Percentiles rank a stretch among this genome's conserved stretches.
These are phyloP conservation scores for Penicillium canescens DNA, from an alignment of 495 filamentous ascomycete genomes.

Conservation along the genomic window DNA sequence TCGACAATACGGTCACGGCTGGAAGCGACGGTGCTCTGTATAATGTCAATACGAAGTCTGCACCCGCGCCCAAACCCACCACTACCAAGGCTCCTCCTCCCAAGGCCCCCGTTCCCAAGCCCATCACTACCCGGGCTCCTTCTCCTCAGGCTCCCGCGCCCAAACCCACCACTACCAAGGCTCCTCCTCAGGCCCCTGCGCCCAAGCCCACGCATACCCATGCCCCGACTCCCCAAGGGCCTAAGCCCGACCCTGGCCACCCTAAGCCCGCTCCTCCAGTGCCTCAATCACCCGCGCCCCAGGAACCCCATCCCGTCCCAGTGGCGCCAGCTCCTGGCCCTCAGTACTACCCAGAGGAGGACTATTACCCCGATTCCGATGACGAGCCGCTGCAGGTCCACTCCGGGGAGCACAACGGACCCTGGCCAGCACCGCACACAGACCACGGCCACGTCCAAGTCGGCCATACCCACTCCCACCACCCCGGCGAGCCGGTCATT, in stretches of 20 bases:
- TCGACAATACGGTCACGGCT: conserved; percentile 10
- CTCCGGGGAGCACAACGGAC: neutral
- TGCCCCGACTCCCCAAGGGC: neutral
- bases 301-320: too few relatives aligned
- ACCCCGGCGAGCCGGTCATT: too few relatives aligned
- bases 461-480: neutral
- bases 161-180: neutral
- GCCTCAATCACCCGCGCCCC: too few relatives aligned
- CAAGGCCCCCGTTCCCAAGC: conserved; percentile 1
- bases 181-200: neutral
- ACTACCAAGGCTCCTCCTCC: neutral
- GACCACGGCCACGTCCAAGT: neutral
- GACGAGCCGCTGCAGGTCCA: neutral
- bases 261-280: neutral
- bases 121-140: conserved; percentile 6
- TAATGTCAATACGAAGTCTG: neutral
- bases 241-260: too few relatives aligned
- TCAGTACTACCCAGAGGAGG: too few relatives aligned
- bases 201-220: neutral
- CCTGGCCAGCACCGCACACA: neutral
- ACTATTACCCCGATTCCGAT: too few relatives aligned
- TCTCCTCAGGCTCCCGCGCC: neutral
- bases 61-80: neutral
- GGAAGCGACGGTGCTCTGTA: conserved; percentile 24
- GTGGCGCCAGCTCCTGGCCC: too few relatives aligned